phyloP scores from a whole-genome alignment of 208 protist genomes.

The Trypanosoma theileri region DNA sequence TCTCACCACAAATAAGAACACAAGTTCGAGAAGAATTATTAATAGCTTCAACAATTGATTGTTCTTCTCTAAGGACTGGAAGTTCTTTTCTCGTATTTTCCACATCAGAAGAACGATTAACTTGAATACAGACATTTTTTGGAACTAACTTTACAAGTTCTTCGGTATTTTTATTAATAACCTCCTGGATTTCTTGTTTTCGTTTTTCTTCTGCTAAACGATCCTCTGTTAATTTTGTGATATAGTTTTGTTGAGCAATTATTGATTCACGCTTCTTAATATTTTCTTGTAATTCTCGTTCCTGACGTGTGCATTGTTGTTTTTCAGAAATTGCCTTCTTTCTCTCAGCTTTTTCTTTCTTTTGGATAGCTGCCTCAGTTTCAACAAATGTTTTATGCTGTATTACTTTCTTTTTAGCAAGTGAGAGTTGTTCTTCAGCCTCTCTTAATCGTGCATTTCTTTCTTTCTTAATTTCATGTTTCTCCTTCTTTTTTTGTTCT shows the following conservation, averaged over 20 bases:
- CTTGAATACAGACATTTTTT: conserved; percentile 63
- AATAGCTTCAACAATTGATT: conserved; percentile 90
- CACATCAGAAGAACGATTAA: conserved; percentile 62
- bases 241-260: conserved; percentile 39
- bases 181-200: conserved; percentile 45
- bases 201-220: conserved; percentile 28
- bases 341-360: conserved; percentile 55
- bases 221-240: conserved; percentile 29
- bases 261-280: conserved; percentile 32
- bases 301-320: conserved; percentile 45
- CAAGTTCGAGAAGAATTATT: conserved; percentile 65
- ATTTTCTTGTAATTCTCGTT: conserved; percentile 53
- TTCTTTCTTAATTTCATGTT: conserved; percentile 71
- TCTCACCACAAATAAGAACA: conserved; percentile 97
- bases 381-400: conserved; percentile 64
- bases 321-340: conserved; percentile 61
- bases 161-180: conserved; percentile 41
- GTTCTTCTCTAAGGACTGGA: conserved; percentile 87
- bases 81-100: conserved; percentile 60
- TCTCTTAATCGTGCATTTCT: conserved; percentile 57
- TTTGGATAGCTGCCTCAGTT: conserved; percentile 45
- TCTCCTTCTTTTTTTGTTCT: conserved; percentile 54
- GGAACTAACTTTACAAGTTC: conserved; percentile 41
- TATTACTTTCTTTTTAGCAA: conserved; percentile 45
- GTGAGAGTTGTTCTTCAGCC: conserved; percentile 56